Base-by-base conservation (phyloP, 306 rosid genomes). In the Styphnolobium japonicum region DNA sequence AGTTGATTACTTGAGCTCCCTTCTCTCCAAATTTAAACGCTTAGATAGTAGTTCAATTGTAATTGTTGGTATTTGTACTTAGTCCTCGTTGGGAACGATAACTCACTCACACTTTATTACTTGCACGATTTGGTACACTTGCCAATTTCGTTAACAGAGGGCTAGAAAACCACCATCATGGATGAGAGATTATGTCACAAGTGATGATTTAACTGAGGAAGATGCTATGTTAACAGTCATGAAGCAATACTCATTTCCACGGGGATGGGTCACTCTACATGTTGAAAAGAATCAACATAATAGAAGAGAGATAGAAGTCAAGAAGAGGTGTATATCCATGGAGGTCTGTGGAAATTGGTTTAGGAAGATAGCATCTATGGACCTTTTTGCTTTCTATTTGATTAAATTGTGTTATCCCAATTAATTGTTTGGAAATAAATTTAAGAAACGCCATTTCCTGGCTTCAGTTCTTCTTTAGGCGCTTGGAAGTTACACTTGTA, bases 191-290 rank as follows among this genome's bases (percentile, higher is more conserved):
- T n/a, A n/a, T n/a, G n/a, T n/a, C n/a, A n/a, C n/a, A n/a, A n/a
- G n/a, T n/a, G n/a, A n/a, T n/a, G n/a, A n/a, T n/a, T n/a, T n/a
- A n/a, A n/a, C n/a, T n/a, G n/a, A n/a, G n/a, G n/a, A n/a, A n/a
- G n/a, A n/a, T n/a, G n/a, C n/a, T n/a, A n/a, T n/a, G n/a, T n/a
- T n/a, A n/a, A n/a, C n/a, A n/a, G 4, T 33, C 67, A 63, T 48
- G 86, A 82, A 83, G 82, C 86, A 77, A 66, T 27, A 39, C 73
- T 75, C 72, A 57, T 84, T 40, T 73, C 76, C 84, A 43, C 55
- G 27, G 19, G 65, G 83, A 85, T 4, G 71, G 77, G 67, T n/a
- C n/a, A n/a, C n/a, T n/a, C n/a, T n/a, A n/a, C n/a, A 58, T 75
- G 78, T 29, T 75, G 71, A 77, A 37, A 55, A 81, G 62, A 77